These are phyloP conservation scores for Trypanosoma cruzi DNA, from an alignment of 208 protist genomes.

Conservation along the genomic window DNA sequence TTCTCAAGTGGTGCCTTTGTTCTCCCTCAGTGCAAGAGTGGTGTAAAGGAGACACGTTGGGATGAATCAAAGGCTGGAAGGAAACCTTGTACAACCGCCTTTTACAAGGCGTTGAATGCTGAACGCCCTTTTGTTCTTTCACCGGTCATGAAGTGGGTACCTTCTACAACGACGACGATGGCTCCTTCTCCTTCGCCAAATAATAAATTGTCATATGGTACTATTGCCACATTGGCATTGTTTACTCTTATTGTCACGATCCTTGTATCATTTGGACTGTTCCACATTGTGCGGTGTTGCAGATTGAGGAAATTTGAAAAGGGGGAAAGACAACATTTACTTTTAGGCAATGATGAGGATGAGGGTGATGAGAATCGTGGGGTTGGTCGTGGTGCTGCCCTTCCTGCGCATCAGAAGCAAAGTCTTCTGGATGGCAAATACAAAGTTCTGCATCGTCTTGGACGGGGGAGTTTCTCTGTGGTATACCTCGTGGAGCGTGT, in stretches of 20 bases:
- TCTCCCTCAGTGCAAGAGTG: slow-evolving; percentile 14
- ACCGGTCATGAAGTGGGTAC: slow-evolving; percentile 30
- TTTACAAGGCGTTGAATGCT: slow-evolving; percentile 28
- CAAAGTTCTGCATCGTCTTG: slow-evolving; percentile 54
- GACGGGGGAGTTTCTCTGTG: slow-evolving; percentile 65
- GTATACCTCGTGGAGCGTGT: slow-evolving; percentile 76
- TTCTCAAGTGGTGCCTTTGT: slow-evolving; percentile 27
- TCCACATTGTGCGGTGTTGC: not conserved
- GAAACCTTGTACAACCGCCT: slow-evolving; percentile 13
- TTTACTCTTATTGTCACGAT: not conserved
- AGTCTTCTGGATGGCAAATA: slow-evolving; percentile 41
- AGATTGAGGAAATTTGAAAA: not conserved
- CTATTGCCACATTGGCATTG: not conserved
- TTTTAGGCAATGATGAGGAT: slow-evolving; percentile 6
- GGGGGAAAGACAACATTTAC: not conserved
- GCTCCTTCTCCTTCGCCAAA: not conserved
- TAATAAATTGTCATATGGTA: not conserved
- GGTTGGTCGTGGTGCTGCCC: slow-evolving; percentile 22
- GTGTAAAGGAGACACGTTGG: not conserved
- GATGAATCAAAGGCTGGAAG: not conserved
- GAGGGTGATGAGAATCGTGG: not conserved
- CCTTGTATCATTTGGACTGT: not conserved
- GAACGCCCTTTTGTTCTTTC: slow-evolving; percentile 31
- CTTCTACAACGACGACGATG: not conserved
- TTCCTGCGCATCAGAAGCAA: slow-evolving; percentile 22